A percentile compares a stretch with the other conserved stretches of the same genome.
Conservation (phyloP, 108 stramenopile species). For the Cyclostephanos invisitatus region DNA sequence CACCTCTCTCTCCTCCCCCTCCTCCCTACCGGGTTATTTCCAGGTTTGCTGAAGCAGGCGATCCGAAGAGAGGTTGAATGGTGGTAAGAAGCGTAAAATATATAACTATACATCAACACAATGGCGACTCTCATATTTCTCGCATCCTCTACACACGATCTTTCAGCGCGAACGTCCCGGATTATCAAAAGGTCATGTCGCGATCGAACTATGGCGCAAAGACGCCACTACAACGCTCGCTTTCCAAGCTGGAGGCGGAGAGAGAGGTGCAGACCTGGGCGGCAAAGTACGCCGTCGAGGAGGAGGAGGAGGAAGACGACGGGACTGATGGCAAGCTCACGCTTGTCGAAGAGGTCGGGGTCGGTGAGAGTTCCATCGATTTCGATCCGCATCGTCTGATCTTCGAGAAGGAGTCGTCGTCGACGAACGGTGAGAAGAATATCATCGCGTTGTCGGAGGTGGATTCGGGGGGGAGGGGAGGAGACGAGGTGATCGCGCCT, state of each 20-base stretch:
- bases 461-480: background rate
- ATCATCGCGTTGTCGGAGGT: background rate
- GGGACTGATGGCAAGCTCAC: conserved; percentile 75
- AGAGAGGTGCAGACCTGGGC: conserved; percentile 77
- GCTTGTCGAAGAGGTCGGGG: conserved; percentile 50
- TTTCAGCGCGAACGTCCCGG: conserved; percentile 61
- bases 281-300: conserved; percentile 65
- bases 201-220: conserved; percentile 41
- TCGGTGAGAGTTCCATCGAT: conserved; percentile 53
- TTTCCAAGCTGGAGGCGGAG: conserved; percentile 74
- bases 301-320: conserved; percentile 64
- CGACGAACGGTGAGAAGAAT: background rate
- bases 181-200: conserved; percentile 72
- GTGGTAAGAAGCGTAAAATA: conserved; percentile 8
- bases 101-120: too few relatives aligned
- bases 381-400: conserved; percentile 57
- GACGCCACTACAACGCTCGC: conserved; percentile 69
- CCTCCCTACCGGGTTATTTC: background rate
- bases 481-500: conserved; percentile 17
- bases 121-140: too few relatives aligned
- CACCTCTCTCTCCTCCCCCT: background rate
- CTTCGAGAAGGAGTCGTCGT: conserved; percentile 37
- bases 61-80: conserved; percentile 84
- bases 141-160: background rate
- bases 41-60: conserved; percentile 72